A percentile compares a stretch with the other conserved stretches of the same genome.
Evolutionary conservation across 306 rosid species (phyloP).

Genomic region (Vicia faba): DNA sequence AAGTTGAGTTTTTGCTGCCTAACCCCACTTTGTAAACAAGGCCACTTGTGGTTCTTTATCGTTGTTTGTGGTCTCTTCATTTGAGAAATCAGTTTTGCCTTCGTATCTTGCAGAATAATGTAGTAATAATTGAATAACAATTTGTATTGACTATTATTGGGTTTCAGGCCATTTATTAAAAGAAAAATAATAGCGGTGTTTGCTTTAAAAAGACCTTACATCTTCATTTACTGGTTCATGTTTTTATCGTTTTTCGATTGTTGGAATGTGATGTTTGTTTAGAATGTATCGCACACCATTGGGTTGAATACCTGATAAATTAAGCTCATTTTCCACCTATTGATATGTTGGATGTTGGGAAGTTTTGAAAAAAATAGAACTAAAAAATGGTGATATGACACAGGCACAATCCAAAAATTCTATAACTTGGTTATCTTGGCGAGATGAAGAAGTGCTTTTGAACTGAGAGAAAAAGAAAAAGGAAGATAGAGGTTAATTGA

Average conservation of each 20-base stretch:
- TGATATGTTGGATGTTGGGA: too few species aligned
- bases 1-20: conserved; percentile 38
- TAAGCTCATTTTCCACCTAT: too few species aligned
- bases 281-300: not conserved
- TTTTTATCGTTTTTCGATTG: not conserved
- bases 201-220: not conserved
- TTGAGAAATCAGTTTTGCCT: conserved; percentile 50
- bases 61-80: conserved; percentile 37
- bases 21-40: conserved; percentile 33
- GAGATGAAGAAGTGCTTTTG: too few species aligned
- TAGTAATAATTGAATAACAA: conserved; percentile 26
- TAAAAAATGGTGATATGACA: too few species aligned
- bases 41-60: conserved; percentile 27
- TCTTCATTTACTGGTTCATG: not conserved
- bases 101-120: conserved; percentile 29
- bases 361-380: too few species aligned
- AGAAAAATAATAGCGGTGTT: not conserved
- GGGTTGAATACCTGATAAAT: too few species aligned
- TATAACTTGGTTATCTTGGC: too few species aligned
- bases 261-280: not conserved
- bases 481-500: too few species aligned
- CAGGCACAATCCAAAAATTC: too few species aligned
- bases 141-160: conserved; percentile 19
- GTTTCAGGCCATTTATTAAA: conserved; percentile 5
- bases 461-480: too few species aligned